Conservation (phyloP, 768 basidiomycete genomes). For the Boletus tylopilopsis region DNA sequence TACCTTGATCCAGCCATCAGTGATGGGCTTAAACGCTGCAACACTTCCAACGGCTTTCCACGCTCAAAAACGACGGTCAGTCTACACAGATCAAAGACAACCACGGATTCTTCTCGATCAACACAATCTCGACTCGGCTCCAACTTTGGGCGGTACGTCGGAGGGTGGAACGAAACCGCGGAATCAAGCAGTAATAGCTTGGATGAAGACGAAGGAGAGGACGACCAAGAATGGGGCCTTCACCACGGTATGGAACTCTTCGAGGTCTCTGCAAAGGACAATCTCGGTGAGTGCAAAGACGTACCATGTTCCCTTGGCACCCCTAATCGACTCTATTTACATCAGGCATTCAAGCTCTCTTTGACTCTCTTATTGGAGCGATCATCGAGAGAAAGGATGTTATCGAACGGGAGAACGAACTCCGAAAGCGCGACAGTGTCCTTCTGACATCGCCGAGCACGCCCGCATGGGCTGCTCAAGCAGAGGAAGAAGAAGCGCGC, state of each 20-base stretch:
- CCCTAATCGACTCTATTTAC: slow-evolving; percentile 5
- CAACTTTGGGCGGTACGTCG: slow-evolving; percentile 47
- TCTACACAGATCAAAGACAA: slow-evolving; percentile 26
- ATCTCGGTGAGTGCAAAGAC: slow-evolving; percentile 48
- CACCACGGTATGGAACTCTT: slow-evolving; percentile 84
- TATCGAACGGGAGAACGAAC: slow-evolving; percentile 78
- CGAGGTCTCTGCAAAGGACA: slow-evolving; percentile 91
- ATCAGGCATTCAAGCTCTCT: slow-evolving; percentile 75
- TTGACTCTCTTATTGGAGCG: slow-evolving; percentile 72
- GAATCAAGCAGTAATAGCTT: slow-evolving; percentile 67
- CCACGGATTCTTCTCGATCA: slow-evolving; percentile 40
- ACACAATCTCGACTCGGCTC: slow-evolving; percentile 54
- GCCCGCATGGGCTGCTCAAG: slow-evolving; percentile 76
- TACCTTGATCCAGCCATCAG: slow-evolving; percentile 59
- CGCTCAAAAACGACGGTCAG: slow-evolving; percentile 49
- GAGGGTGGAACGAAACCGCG: slow-evolving; percentile 52
- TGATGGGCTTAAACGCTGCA: slow-evolving; percentile 51
- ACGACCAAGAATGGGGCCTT: slow-evolving; percentile 67
- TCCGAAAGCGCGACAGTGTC: slow-evolving; percentile 81
- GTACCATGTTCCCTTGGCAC: slow-evolving; percentile 5
- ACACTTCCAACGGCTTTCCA: slow-evolving; percentile 43
- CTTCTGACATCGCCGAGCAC: slow-evolving; percentile 60
- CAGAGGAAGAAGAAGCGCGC: slow-evolving; percentile 74
- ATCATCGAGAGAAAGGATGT: slow-evolving; percentile 76
- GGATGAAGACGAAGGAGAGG: slow-evolving; percentile 56